Percentiles rank a stretch among this genome's conserved stretches.
phyloP scores from a whole-genome alignment of 2,329 filamentous ascomycete species.

The Aspergillus luchuensis region DNA sequence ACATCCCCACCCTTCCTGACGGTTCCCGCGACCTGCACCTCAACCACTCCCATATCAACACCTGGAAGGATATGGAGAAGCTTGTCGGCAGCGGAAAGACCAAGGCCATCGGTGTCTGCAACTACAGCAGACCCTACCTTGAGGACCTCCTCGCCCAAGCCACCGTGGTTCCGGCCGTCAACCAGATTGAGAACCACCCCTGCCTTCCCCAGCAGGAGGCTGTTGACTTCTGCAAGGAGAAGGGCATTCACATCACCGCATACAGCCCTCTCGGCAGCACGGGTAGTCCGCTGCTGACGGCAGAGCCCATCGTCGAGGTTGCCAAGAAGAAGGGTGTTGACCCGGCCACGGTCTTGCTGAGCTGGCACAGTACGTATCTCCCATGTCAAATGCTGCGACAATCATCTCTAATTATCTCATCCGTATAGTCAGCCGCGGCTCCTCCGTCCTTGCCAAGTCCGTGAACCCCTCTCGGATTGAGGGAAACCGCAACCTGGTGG shows the following conservation, averaged over 20 bases:
- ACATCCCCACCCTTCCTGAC: conserved; percentile 72
- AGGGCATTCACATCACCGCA: conserved; percentile 56
- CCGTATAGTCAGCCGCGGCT: conserved; percentile 39
- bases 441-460: conserved; percentile 46
- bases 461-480: conserved; percentile 46
- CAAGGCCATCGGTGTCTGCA: conserved; percentile 61
- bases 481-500: conserved; percentile 42
- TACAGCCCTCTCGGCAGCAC: conserved; percentile 51
- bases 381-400: background rate
- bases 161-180: conserved; percentile 66
- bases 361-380: conserved; percentile 44
- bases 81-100: conserved; percentile 58
- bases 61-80: conserved; percentile 71
- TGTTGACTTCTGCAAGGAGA: conserved; percentile 53
- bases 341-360: conserved; percentile 45
- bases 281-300: conserved; percentile 46
- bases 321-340: conserved; percentile 43
- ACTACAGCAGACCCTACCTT: conserved; percentile 58
- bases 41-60: conserved; percentile 70
- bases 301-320: conserved; percentile 45
- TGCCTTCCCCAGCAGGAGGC: conserved; percentile 62
- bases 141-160: conserved; percentile 60
- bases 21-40: conserved; percentile 72
- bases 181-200: conserved; percentile 81
- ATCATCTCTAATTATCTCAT: background rate